Conservation (phyloP, 176 grass and related monocot genomes). For the Oryza nivara region DNA sequence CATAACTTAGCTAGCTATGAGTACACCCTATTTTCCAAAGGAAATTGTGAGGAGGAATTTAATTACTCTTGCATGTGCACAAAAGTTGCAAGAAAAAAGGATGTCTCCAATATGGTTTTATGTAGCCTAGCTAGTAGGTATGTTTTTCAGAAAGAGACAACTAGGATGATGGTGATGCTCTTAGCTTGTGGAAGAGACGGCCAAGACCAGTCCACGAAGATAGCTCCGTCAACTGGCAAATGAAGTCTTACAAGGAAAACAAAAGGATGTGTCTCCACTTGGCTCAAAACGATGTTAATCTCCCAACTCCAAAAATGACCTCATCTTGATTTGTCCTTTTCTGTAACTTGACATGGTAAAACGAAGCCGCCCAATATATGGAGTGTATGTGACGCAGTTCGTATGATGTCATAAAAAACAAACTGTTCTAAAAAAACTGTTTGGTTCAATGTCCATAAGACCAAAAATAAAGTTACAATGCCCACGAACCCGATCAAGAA, state of each 20-base stretch:
- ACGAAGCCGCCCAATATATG: background rate
- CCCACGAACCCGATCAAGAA: no score
- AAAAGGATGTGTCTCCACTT: background rate
- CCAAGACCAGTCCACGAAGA: background rate
- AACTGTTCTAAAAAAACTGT: background rate
- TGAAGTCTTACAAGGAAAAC: background rate
- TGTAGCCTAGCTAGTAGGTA: background rate
- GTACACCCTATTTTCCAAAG: background rate
- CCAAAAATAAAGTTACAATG: no score
- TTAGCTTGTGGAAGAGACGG: background rate
- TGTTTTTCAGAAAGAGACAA: background rate
- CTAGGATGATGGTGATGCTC: background rate
- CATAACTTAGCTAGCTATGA: background rate
- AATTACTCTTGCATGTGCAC: background rate
- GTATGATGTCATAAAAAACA: no score
- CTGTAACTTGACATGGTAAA: background rate
- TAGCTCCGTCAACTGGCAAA: background rate
- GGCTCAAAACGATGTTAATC: background rate
- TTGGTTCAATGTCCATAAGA: no score
- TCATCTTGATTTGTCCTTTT: background rate
- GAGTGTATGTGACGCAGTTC: background rate
- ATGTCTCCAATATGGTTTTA: background rate
- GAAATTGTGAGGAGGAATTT: background rate
- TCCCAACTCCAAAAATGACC: background rate
- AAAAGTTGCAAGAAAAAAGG: background rate